Evolutionary conservation across 495 filamentous ascomycete genomes (phyloP).

Genomic region (Aspergillus campestris): DNA sequence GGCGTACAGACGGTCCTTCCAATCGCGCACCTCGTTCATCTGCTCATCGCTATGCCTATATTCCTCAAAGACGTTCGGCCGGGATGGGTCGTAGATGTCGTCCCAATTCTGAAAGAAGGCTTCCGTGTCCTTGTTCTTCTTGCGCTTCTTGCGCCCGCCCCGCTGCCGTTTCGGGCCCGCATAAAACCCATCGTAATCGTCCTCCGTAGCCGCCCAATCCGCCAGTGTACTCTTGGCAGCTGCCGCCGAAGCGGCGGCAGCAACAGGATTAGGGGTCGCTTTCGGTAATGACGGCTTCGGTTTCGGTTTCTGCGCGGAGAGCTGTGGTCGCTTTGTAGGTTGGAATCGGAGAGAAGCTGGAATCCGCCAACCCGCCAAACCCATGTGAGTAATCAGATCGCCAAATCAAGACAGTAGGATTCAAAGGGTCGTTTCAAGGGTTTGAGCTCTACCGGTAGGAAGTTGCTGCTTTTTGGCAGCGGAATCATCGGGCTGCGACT

Average conservation of each 20-base stretch:
- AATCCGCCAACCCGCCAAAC: conserved; percentile 17
- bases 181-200: conserved; percentile 60
- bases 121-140: conserved; percentile 62
- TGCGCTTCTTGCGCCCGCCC: conserved; percentile 80
- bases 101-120: conserved; percentile 73
- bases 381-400: conserved; percentile 42
- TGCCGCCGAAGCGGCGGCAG: conserved; percentile 15
- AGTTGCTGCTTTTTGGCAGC: conserved; percentile 62
- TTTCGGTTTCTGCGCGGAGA: conserved; percentile 60
- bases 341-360: conserved; percentile 78
- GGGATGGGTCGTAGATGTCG: conserved; percentile 79
- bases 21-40: conserved; percentile 69
- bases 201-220: conserved; percentile 77
- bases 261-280: conserved; percentile 18
- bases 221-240: conserved; percentile 60
- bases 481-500: conserved; percentile 43
- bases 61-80: conserved; percentile 80
- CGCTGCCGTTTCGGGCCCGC: conserved; percentile 58
- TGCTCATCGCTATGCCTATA: conserved; percentile 83
- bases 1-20: conserved; percentile 79
- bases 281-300: conserved; percentile 43
- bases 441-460: conserved; percentile 59
- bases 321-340: conserved; percentile 70
- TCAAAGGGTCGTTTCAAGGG: conserved; percentile 14
- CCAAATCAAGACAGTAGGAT: conserved; percentile 9